A percentile compares a stretch with the other conserved stretches of the same genome.
Evolutionary conservation across 805 yeast genomes (phyloP).

Genomic region (Suhomyces xylopsoci): DNA sequence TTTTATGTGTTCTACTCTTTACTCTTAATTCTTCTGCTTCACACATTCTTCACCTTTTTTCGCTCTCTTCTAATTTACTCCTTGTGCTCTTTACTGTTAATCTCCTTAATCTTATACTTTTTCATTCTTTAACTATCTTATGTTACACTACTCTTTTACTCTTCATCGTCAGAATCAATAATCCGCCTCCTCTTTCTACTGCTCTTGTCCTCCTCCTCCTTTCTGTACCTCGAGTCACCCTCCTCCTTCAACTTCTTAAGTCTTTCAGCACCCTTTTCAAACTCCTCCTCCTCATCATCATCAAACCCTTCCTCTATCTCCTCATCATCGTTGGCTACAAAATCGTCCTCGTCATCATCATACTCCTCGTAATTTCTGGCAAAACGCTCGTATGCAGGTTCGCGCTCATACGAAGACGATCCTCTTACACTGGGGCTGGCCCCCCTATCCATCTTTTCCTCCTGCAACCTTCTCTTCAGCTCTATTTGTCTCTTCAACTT

Average conservation of each 20-base stretch:
- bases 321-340: conserved; percentile 42
- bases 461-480: conserved; percentile 54
- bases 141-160: too few relatives aligned
- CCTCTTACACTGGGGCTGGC: conserved; percentile 28
- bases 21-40: too few relatives aligned
- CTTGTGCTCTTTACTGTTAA: too few relatives aligned
- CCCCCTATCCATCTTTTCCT: conserved; percentile 54
- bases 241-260: conserved; percentile 52
- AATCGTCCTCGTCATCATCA: conserved; percentile 41
- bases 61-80: too few relatives aligned
- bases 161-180: conserved; percentile 52
- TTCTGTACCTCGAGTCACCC: conserved; percentile 51
- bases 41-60: too few relatives aligned
- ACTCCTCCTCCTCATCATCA: conserved; percentile 45
- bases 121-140: too few relatives aligned
- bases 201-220: conserved; percentile 29
- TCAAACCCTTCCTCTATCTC: conserved; percentile 29
- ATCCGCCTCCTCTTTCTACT: conserved; percentile 46
- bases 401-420: conserved; percentile 16
- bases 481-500: conserved; percentile 66
- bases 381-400: conserved; percentile 38
- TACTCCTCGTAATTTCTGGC: conserved; percentile 34
- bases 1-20: too few relatives aligned
- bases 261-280: conserved; percentile 56
- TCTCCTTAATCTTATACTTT: too few relatives aligned